Conservation (phyloP, 768 basidiomycete genomes). For the Hygrocybe punicea region DNA sequence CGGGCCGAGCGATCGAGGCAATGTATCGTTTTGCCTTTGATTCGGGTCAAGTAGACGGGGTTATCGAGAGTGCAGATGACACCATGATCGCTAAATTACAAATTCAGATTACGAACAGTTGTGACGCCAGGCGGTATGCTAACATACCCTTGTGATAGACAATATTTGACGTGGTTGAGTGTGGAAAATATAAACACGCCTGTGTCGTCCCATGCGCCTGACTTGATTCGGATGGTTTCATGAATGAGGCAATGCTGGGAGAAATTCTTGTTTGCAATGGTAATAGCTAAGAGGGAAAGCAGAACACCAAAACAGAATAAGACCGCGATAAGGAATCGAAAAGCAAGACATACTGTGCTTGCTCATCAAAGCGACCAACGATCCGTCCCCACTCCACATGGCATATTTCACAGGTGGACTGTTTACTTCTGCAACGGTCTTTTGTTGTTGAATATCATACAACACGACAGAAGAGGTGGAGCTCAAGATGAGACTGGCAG, state of each 20-base stretch:
- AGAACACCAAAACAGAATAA: slow-evolving; percentile 8
- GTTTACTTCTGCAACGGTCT: slow-evolving; percentile 84
- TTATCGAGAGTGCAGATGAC: no score
- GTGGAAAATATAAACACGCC: slow-evolving; percentile 98
- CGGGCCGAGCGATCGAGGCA: no score
- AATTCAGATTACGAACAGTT: slow-evolving; percentile 1
- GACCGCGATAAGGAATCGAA: background rate
- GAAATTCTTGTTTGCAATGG: slow-evolving; percentile 92
- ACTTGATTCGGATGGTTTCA: slow-evolving; percentile 99
- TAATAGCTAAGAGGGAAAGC: slow-evolving; percentile 66
- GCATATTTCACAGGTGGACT: slow-evolving; percentile 98
- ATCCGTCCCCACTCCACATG: slow-evolving; percentile 89
- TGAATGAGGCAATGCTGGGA: slow-evolving; percentile 87
- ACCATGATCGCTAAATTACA: slow-evolving; percentile 83
- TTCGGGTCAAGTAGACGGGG: no score
- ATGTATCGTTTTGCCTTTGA: no score
- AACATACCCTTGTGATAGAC: slow-evolving; percentile 85
- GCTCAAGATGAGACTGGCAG: slow-evolving; percentile 88
- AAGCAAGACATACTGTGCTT: slow-evolving; percentile 80
- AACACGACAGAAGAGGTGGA: slow-evolving; percentile 82
- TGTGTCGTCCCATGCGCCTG: slow-evolving; percentile 97
- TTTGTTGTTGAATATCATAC: slow-evolving; percentile 97
- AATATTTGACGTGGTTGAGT: slow-evolving; percentile 98
- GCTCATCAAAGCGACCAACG: slow-evolving; percentile 89
- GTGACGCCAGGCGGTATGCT: background rate